Percentiles rank a stretch among this genome's conserved stretches.
These are phyloP conservation scores for Cladosporium sp. DNA, from an alignment of 2,329 filamentous ascomycete genomes.

Conservation along the genomic window DNA sequence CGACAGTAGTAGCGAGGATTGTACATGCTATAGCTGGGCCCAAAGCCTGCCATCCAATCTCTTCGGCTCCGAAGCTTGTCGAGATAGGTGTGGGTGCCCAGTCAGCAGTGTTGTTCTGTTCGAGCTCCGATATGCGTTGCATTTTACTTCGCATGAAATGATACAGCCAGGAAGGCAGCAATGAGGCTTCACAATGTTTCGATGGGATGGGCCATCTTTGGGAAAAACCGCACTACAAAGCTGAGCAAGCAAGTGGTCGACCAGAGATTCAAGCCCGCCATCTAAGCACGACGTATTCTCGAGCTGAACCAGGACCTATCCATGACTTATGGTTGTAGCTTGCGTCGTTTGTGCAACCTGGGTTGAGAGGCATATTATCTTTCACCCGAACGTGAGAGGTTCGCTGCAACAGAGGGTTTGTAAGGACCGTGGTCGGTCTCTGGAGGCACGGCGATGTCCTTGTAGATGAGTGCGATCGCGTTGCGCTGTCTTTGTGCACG, in stretches of 20 bases:
- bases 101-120: not conserved
- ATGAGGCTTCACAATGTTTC: not conserved
- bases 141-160: not conserved
- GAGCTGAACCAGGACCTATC: not conserved
- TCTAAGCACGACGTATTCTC: not conserved
- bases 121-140: not conserved
- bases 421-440: not conserved
- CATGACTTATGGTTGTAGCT: not conserved
- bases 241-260: not conserved
- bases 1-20: constrained; percentile 28
- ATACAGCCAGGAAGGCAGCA: not conserved
- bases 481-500: not conserved
- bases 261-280: not conserved
- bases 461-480: not conserved
- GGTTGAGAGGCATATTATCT: not conserved
- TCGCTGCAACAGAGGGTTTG: not conserved
- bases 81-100: constrained; percentile 7
- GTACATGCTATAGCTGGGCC: constrained; percentile 30
- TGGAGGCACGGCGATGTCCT: not conserved
- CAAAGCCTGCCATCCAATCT: constrained; percentile 30
- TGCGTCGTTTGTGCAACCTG: not conserved
- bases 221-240: not conserved
- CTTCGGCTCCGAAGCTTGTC: constrained; percentile 16
- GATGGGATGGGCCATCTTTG: not conserved
- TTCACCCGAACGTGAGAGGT: not conserved